Conservation (phyloP, 73 alveolate genomes). For the Chromera velia region DNA sequence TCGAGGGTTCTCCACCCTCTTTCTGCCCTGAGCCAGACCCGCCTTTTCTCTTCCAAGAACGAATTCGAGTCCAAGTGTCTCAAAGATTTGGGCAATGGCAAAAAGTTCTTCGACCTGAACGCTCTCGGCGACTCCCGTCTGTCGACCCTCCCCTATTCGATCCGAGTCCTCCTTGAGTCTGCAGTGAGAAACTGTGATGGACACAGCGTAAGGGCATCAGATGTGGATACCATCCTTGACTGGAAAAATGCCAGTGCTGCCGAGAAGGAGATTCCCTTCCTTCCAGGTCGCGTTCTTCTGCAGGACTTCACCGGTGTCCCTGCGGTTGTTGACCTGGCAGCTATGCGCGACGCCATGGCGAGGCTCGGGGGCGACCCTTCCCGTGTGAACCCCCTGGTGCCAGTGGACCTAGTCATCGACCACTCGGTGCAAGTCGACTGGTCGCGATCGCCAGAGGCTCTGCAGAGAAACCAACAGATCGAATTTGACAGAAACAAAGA, state of each 20-base stretch:
- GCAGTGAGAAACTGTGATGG: slow-evolving; percentile 84
- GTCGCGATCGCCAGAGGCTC: slow-evolving; percentile 64
- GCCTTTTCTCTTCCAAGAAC: too few relatives aligned
- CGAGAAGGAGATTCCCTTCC: slow-evolving; percentile 74
- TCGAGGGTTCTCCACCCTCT: too few relatives aligned
- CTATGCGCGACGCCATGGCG: slow-evolving; percentile 85
- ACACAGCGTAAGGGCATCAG: slow-evolving; percentile 51
- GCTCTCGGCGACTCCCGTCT: slow-evolving; percentile 59
- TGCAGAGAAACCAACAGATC: slow-evolving; percentile 63
- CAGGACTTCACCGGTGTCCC: slow-evolving; percentile 89
- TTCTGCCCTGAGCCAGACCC: too few relatives aligned
- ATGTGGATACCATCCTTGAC: slow-evolving; percentile 71
- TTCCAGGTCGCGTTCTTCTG: slow-evolving; percentile 78
- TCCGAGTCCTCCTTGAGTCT: slow-evolving; percentile 69
- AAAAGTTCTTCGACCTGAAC: slow-evolving; percentile 49
- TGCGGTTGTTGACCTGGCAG: slow-evolving; percentile 83
- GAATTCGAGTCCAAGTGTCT: too few relatives aligned
- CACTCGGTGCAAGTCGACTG: slow-evolving; percentile 75
- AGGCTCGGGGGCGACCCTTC: slow-evolving; percentile 69
- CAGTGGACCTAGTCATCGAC: slow-evolving; percentile 80
- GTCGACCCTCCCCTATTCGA: slow-evolving; percentile 66
- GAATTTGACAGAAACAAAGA: slow-evolving; percentile 71
- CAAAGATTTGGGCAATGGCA: too few relatives aligned
- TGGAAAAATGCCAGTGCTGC: slow-evolving; percentile 54
- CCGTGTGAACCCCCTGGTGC: slow-evolving; percentile 75